phyloP scores from a whole-genome alignment of 805 yeast genomes.

The Metschnikowia gelsemii region DNA sequence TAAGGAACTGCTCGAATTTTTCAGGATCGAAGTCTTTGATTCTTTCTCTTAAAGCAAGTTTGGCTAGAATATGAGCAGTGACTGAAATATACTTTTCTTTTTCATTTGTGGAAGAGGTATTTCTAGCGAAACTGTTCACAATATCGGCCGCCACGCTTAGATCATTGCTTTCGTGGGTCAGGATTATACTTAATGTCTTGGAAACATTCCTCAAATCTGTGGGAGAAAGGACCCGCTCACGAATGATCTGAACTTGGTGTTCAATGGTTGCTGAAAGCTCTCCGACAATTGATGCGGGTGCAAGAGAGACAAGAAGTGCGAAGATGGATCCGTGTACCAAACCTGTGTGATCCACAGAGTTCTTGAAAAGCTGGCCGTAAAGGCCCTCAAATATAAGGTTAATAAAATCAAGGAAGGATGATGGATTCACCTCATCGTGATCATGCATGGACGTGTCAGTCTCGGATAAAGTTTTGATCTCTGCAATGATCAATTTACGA shows the following conservation, averaged over 20 bases:
- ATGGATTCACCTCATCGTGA: constrained; percentile 12
- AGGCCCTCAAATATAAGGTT: constrained; percentile 39
- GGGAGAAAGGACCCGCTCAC: constrained; percentile 24
- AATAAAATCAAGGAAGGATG: constrained; percentile 22
- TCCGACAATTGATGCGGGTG: constrained; percentile 29
- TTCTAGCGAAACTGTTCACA: constrained; percentile 2
- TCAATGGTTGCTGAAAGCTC: constrained; percentile 21
- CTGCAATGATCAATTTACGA: constrained; percentile 24
- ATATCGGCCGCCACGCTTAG: constrained; percentile 8
- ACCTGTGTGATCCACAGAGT: constrained; percentile 20
- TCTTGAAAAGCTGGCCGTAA: constrained; percentile 22
- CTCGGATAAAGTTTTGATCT: constrained; percentile 20
- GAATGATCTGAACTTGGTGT: constrained; percentile 26
- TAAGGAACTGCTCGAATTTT: constrained; percentile 14
- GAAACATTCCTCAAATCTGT: constrained; percentile 35
- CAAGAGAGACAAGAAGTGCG: constrained; percentile 31
- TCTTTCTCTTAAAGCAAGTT: constrained; percentile 37
- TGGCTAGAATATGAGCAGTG: constrained; percentile 46
- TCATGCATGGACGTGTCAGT: constrained; percentile 21
- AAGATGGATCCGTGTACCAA: constrained; percentile 38
- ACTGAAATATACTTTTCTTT: constrained; percentile 30
- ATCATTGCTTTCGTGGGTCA: constrained; percentile 37
- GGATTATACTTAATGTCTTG: constrained; percentile 48
- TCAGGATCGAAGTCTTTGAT: constrained; percentile 15
- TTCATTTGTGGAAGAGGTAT: constrained; percentile 15